Conservation (phyloP, 768 basidiomycete species). For the Russula lepida region DNA sequence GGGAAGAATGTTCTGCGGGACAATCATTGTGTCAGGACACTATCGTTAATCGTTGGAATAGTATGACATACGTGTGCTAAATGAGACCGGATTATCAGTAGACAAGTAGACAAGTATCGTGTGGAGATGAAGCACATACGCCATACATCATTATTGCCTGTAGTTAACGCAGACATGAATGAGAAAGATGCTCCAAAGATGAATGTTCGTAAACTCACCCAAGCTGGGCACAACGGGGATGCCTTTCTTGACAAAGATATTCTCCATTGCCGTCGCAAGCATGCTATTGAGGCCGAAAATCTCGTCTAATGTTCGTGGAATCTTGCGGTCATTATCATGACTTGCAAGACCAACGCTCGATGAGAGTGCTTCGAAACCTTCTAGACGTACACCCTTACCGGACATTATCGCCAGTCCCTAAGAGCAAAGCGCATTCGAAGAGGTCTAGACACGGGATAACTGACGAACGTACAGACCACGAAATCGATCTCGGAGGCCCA, state of each 20-base stretch:
- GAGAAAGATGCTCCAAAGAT: neutral
- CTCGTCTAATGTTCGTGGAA: conserved; percentile 75
- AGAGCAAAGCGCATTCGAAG: neutral
- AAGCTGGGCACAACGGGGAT: conserved; percentile 78
- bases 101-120: conserved; percentile 1
- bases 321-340: conserved; percentile 74
- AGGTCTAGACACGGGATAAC: neutral
- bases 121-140: conserved; percentile 40
- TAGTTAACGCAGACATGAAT: neutral
- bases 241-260: conserved; percentile 58
- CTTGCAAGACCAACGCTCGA: conserved; percentile 30
- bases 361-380: neutral
- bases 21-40: conserved; percentile 3
- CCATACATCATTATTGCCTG: conserved; percentile 90
- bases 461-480: conserved; percentile 58
- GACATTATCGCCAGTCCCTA: conserved; percentile 75
- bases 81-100: conserved; percentile 18
- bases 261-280: conserved; percentile 60
- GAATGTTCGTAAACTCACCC: conserved; percentile 35
- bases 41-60: neutral
- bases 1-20: conserved; percentile 51
- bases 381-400: conserved; percentile 33
- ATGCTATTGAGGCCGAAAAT: conserved; percentile 68
- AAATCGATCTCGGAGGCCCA: conserved; percentile 86
- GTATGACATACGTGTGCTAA: conserved; percentile 48